Percentiles rank a stretch among this genome's conserved stretches.
phyloP scores from a whole-genome alignment of 139 green algal genomes.

The Dunaliella primolecta region DNA sequence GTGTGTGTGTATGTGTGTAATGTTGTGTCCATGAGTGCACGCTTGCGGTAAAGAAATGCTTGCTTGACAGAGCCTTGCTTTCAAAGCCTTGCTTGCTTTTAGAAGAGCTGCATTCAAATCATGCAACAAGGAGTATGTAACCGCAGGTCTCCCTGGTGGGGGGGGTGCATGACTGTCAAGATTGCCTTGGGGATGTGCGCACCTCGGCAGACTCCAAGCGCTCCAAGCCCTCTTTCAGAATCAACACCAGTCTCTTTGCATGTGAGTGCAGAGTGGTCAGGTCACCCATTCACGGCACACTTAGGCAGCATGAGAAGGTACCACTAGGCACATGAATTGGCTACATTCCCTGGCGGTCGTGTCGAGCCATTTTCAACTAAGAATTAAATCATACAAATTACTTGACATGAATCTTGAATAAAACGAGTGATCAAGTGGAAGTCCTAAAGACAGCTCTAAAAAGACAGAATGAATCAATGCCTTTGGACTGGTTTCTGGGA shows the following conservation, averaged over 20 bases:
- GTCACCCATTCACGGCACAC: not conserved
- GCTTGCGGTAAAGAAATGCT: not conserved
- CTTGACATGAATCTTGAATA: not conserved
- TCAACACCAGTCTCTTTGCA: slow-evolving; percentile 57
- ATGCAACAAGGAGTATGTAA: not conserved
- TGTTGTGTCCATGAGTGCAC: no score
- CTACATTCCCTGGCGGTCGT: no score
- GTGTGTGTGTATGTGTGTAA: not conserved
- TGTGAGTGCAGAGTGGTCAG: slow-evolving; percentile 59
- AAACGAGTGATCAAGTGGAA: not conserved
- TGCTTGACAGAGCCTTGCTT: not conserved
- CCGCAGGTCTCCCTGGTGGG: no score
- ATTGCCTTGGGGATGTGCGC: no score
- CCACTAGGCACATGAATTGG: not conserved
- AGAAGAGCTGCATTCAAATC: not conserved
- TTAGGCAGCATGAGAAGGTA: not conserved
- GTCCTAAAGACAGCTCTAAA: not conserved
- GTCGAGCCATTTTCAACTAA: no score
- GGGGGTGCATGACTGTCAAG: no score
- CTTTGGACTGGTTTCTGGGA: no score
- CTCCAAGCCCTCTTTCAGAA: slow-evolving; percentile 62
- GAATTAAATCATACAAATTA: not conserved
- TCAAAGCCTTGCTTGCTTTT: not conserved
- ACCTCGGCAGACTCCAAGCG: slow-evolving; percentile 57
- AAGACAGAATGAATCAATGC: no score